Conservation (phyloP, 75 land plant species). For the Azolla pinnata region DNA sequence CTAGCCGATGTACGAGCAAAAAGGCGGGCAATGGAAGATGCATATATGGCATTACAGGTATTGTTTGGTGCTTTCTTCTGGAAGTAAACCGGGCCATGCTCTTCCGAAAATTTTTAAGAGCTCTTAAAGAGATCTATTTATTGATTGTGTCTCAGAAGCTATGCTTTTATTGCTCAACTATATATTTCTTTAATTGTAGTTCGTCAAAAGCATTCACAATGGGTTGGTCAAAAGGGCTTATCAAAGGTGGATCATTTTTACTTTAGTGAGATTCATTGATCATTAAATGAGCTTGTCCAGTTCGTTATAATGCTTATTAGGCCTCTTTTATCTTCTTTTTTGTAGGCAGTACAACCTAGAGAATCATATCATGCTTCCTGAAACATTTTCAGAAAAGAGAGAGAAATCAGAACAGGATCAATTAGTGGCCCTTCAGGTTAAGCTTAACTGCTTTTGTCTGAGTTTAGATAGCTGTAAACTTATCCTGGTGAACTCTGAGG, state of each 20-base stretch:
- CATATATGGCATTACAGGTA: slow-evolving; percentile 87
- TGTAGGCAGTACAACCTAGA: not conserved
- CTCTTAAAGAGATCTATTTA: no score
- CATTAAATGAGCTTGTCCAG: no score
- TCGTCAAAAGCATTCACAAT: slow-evolving; percentile 65
- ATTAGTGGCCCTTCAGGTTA: no score
- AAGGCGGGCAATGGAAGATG: slow-evolving; percentile 93
- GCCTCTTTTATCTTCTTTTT: not conserved
- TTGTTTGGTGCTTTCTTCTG: no score
- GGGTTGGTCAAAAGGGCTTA: slow-evolving; percentile 59
- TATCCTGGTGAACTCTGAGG: no score
- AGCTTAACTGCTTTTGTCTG: no score
- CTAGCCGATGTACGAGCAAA: slow-evolving; percentile 71
- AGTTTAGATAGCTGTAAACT: no score
- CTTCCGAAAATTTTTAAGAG: no score
- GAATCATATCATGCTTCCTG: not conserved
- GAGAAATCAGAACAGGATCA: no score
- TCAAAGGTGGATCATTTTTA: slow-evolving; percentile 19
- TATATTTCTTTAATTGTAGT: slow-evolving; percentile 82
- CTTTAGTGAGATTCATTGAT: not conserved
- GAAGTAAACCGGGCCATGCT: no score
- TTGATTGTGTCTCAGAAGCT: not conserved
- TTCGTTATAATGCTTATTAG: not conserved
- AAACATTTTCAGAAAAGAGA: not conserved
- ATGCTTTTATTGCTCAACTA: no score